Evolutionary conservation across 1,139 yeast species (phyloP), one percentile per base, ranked within the genome.

Genomic region (Ashbya aceris): DNA sequence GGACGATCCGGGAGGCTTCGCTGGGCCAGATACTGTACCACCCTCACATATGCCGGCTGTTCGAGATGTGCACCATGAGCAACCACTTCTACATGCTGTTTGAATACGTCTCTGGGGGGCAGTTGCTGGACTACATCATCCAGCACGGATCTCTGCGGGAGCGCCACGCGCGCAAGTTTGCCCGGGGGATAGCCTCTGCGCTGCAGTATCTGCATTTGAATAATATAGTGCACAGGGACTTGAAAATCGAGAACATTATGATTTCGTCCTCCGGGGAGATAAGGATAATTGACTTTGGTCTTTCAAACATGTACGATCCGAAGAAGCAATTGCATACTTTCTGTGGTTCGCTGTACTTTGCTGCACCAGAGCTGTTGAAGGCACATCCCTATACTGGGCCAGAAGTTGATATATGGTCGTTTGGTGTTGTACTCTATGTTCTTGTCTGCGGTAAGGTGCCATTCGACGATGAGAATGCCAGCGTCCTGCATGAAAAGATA

Each of bases 371-470:
- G 61, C 71, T 93, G 51, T 70, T 93, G 45, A 83, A 85, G 47
- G 98, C 97, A 0, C 79, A 80, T 50, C 96, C 96, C 0, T 93
- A 93, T 56, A 70, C 76, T 30, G 99, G 98, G 0, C 98, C 98
- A 0, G 98, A 93, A 62, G 96, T 93, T 39, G 99, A 91, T 60
- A 82, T 91, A 27, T 91, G 99, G 99, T 85, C 96, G 4, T 89
- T 89, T 69, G 99, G 98, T 45, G 96, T 91, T 38, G 96, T 91
- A 0, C 67, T 93, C 31, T 91, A 86, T 58, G 99, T 91, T 12
- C 68, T 93, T 48, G 96, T 91, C 2, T 89, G 96, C 61, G 99
- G 99, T 42, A 89, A 87, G 60, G 97, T 93, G 7, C 99, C 99
- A 10, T 93, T 93, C 63, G 98, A 93, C 62, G 98, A 93, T 60